Evolutionary conservation across 2,329 filamentous ascomycete species (phyloP).

Genomic region (Clonostachys rosea): DNA sequence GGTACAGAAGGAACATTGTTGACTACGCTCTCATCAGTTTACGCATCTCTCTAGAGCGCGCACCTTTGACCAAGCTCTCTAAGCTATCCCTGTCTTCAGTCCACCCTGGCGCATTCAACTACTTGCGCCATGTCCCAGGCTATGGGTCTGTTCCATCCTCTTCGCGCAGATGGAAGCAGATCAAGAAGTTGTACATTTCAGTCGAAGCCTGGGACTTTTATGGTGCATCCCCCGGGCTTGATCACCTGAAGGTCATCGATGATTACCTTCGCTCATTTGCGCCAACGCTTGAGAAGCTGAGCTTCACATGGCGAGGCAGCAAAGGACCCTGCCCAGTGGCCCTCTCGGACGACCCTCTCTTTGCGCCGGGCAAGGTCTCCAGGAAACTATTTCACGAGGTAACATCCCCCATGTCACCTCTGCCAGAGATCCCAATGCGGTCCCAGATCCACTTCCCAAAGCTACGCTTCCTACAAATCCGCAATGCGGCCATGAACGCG

Average conservation of each 20-base stretch:
- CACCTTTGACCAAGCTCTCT: constrained; percentile 58
- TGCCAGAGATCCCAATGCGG: constrained; percentile 46
- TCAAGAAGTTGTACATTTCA: constrained; percentile 67
- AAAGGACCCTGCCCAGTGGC: constrained; percentile 72
- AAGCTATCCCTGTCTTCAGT: constrained; percentile 70
- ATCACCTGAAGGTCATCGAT: constrained; percentile 76
- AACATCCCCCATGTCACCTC: constrained; percentile 59
- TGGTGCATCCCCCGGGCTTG: constrained; percentile 52
- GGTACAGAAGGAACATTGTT: constrained; percentile 72
- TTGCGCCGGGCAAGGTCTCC: constrained; percentile 46
- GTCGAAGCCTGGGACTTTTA: constrained; percentile 68
- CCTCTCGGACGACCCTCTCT: constrained; percentile 66
- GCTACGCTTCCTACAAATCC: constrained; percentile 64
- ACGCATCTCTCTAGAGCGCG: constrained; percentile 75
- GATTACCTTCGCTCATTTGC: constrained; percentile 73
- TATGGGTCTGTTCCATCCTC: constrained; percentile 73
- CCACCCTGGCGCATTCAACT: constrained; percentile 71
- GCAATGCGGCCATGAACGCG: constrained; percentile 69
- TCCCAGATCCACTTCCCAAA: constrained; percentile 61
- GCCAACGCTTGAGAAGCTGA: constrained; percentile 60
- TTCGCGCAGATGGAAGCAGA: constrained; percentile 70
- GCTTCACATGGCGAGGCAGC: constrained; percentile 74
- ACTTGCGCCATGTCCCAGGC: constrained; percentile 69
- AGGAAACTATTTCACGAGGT: constrained; percentile 61
- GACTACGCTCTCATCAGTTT: constrained; percentile 88